phyloP scores from a whole-genome alignment of 2,329 filamentous ascomycete genomes.

The Thelonectria olida region DNA sequence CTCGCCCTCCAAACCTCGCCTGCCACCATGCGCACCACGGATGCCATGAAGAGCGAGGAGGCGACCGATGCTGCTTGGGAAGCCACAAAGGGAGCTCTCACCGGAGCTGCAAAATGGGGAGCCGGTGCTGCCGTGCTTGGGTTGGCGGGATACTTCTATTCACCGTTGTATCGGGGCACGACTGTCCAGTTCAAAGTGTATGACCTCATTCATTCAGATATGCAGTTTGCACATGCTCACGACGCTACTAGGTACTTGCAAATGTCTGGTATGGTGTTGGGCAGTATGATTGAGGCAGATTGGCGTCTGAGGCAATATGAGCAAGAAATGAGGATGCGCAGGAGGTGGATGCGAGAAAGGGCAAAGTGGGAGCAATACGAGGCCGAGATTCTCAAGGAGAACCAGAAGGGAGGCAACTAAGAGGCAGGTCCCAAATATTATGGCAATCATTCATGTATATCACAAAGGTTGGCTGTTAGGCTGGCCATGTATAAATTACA shows the following conservation, averaged over 20 bases:
- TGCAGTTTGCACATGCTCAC: constrained; percentile 4
- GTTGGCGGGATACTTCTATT: constrained; percentile 69
- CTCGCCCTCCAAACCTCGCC: not conserved
- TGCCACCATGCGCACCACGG: constrained; percentile 44
- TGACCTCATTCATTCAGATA: constrained; percentile 40
- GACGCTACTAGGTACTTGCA: constrained; percentile 72
- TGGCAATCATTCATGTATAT: constrained; percentile 28
- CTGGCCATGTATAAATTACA: constrained; percentile 36
- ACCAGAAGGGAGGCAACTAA: constrained; percentile 43
- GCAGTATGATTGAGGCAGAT: constrained; percentile 81
- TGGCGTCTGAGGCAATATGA: constrained; percentile 73
- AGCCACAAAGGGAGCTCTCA: constrained; percentile 71
- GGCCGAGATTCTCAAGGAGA: constrained; percentile 62
- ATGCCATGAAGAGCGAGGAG: constrained; percentile 71
- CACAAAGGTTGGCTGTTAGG: constrained; percentile 27
- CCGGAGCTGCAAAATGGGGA: constrained; percentile 79
- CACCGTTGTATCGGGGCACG: constrained; percentile 76
- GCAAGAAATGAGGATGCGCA: constrained; percentile 69
- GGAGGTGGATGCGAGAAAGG: constrained; percentile 69
- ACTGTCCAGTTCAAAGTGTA: constrained; percentile 84
- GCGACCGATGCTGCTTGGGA: constrained; percentile 77
- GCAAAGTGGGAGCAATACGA: constrained; percentile 76
- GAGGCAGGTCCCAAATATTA: constrained; percentile 7
- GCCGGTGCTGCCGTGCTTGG: constrained; percentile 70
- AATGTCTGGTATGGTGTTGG: constrained; percentile 87